phyloP scores from a whole-genome alignment of 768 basidiomycete species.

The Filobasidium wieringae region DNA sequence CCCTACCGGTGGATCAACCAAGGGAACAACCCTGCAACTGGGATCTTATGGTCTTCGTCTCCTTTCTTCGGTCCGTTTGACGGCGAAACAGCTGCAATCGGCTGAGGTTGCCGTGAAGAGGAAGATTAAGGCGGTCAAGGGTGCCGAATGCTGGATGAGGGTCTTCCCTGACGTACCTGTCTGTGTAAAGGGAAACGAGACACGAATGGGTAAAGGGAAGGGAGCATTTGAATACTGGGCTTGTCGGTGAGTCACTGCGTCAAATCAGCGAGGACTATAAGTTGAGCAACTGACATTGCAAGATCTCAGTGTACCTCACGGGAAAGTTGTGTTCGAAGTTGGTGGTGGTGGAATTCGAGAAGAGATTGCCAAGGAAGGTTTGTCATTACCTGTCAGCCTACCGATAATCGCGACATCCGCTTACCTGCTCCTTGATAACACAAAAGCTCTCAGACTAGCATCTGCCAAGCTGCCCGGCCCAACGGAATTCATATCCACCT shows the following conservation, averaged over 20 bases:
- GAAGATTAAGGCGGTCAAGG: constrained; percentile 80
- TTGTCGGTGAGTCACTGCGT: constrained; percentile 52
- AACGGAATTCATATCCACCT: constrained; percentile 70
- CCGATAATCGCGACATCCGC: neutral
- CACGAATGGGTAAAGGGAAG: constrained; percentile 99
- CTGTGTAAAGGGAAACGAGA: constrained; percentile 97
- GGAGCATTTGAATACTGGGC: constrained; percentile 97
- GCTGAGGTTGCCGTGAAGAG: constrained; percentile 79
- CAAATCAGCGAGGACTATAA: neutral
- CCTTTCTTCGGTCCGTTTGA: constrained; percentile 66
- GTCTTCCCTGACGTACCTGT: constrained; percentile 96
- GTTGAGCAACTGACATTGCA: neutral
- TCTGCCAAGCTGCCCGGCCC: constrained; percentile 71
- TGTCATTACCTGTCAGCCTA: neutral
- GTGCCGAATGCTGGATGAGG: constrained; percentile 69
- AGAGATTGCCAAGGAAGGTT: constrained; percentile 84
- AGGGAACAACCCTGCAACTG: constrained; percentile 81
- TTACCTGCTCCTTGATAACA: neutral
- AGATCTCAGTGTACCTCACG: constrained; percentile 60
- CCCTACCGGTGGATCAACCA: constrained; percentile 64
- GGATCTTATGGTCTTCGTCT: constrained; percentile 89
- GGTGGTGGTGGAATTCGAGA: constrained; percentile 80
- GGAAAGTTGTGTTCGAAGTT: constrained; percentile 86
- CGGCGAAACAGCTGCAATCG: constrained; percentile 76
- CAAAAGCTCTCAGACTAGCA: constrained; percentile 74